phyloP scores from a whole-genome alignment of 441 rosid species.

The Erysimum pusillum region DNA sequence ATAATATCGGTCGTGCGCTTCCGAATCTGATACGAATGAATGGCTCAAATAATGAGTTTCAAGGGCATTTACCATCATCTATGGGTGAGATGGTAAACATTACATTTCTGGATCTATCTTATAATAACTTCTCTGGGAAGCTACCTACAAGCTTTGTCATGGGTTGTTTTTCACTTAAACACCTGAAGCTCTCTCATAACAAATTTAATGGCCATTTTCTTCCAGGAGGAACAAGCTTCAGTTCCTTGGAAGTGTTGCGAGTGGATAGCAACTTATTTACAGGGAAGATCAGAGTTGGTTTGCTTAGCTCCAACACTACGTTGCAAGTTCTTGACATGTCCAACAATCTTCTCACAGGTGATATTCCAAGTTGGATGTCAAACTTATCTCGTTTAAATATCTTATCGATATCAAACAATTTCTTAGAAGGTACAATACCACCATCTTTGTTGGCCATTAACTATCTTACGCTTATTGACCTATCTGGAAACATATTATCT shows the following conservation, averaged over 20 bases:
- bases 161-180: not conserved
- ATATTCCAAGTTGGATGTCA: not conserved
- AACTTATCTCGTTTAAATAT: not conserved
- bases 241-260: not conserved
- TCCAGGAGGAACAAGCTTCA: not conserved
- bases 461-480: not conserved
- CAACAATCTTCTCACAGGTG: not conserved
- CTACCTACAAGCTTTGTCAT: not conserved
- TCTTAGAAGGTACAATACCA: constrained; percentile 1
- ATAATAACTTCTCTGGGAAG: constrained; percentile 33
- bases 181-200: not conserved
- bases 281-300: constrained; percentile 26
- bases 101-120: constrained; percentile 36
- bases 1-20: not conserved
- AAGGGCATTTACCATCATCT: not conserved
- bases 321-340: not conserved
- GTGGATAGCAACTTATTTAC: not conserved
- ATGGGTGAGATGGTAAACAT: not conserved
- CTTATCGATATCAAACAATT: constrained; percentile 10
- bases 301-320: not conserved
- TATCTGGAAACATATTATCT: not conserved
- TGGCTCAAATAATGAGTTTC: constrained; percentile 21
- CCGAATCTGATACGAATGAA: not conserved
- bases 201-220: constrained; percentile 13
- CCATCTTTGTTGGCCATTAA: not conserved